Evolutionary conservation across 2,329 filamentous ascomycete genomes (phyloP).

Genomic region (Colletotrichum gloeosporioides): DNA sequence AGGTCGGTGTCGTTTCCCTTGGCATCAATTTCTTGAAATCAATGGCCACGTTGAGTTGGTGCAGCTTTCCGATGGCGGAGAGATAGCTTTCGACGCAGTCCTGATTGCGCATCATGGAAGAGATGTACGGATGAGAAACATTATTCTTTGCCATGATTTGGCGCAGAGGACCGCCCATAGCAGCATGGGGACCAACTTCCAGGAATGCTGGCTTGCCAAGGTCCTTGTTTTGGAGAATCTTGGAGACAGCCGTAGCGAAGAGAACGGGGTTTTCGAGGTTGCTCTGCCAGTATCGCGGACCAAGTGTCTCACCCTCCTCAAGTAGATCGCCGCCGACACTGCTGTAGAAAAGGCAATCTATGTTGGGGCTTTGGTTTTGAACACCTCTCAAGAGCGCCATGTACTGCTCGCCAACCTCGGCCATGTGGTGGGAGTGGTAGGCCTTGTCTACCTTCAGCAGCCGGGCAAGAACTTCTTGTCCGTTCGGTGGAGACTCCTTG

Average conservation of each 20-base stretch:
- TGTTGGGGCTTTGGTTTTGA: neutral
- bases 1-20: neutral
- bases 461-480: slow-evolving; percentile 30
- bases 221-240: neutral
- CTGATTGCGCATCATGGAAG: slow-evolving; percentile 4
- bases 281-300: slow-evolving; percentile 45
- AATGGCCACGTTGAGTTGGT: neutral
- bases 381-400: neutral
- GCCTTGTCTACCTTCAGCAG: slow-evolving; percentile 42
- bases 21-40: neutral
- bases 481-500: slow-evolving; percentile 25
- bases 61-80: slow-evolving; percentile 4
- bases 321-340: slow-evolving; percentile 34
- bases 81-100: neutral
- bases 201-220: slow-evolving; percentile 3
- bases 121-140: neutral
- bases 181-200: slow-evolving; percentile 25
- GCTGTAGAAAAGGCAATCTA: slow-evolving; percentile 26
- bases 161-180: slow-evolving; percentile 21
- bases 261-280: slow-evolving; percentile 44
- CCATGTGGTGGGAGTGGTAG: slow-evolving; percentile 39
- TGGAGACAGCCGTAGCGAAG: slow-evolving; percentile 45
- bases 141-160: slow-evolving; percentile 8
- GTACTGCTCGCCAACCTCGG: slow-evolving; percentile 16
- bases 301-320: neutral